Conservation (phyloP, 805 yeast species). For the Wickerhamomyces sydowiorum region DNA sequence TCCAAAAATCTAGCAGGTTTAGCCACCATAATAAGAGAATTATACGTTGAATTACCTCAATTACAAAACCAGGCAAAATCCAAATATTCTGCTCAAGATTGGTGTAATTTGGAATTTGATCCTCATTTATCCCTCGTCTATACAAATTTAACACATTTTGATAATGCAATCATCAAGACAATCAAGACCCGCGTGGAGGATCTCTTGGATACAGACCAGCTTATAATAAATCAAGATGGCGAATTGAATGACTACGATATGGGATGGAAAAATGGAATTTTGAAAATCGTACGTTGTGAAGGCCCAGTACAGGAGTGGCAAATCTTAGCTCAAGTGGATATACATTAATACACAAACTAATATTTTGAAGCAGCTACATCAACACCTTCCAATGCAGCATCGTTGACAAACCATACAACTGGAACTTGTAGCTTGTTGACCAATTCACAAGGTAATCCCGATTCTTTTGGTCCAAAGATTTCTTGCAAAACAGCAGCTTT, state of each 20-base stretch:
- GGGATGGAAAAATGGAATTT: slow-evolving; percentile 62
- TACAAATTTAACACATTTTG: slow-evolving; percentile 58
- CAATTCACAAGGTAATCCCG: slow-evolving; percentile 62
- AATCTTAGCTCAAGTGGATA: slow-evolving; percentile 43
- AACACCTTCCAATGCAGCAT: slow-evolving; percentile 68
- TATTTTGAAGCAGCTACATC: slow-evolving; percentile 21
- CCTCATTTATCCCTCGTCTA: slow-evolving; percentile 75
- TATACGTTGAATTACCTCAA: slow-evolving; percentile 43
- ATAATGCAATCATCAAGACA: slow-evolving; percentile 58
- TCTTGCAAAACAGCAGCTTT: slow-evolving; percentile 69
- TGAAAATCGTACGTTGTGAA: slow-evolving; percentile 59
- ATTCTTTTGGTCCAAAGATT: slow-evolving; percentile 51
- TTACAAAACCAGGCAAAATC: slow-evolving; percentile 24
- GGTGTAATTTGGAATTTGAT: slow-evolving; percentile 53
- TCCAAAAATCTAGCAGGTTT: slow-evolving; percentile 26
- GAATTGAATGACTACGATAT: slow-evolving; percentile 24
- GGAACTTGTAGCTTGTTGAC: slow-evolving; percentile 57
- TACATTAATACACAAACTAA: slow-evolving; percentile 16
- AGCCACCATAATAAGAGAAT: slow-evolving; percentile 46
- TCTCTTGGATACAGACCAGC: slow-evolving; percentile 36
- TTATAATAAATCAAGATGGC: slow-evolving; percentile 7
- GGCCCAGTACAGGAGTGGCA: slow-evolving; percentile 72
- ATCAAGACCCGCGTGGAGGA: slow-evolving; percentile 63
- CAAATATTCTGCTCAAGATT: slow-evolving; percentile 42
- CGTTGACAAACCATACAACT: slow-evolving; percentile 81